Evolutionary conservation across 768 basidiomycete species (phyloP).

Genomic region (Cystobasidium ongulense): DNA sequence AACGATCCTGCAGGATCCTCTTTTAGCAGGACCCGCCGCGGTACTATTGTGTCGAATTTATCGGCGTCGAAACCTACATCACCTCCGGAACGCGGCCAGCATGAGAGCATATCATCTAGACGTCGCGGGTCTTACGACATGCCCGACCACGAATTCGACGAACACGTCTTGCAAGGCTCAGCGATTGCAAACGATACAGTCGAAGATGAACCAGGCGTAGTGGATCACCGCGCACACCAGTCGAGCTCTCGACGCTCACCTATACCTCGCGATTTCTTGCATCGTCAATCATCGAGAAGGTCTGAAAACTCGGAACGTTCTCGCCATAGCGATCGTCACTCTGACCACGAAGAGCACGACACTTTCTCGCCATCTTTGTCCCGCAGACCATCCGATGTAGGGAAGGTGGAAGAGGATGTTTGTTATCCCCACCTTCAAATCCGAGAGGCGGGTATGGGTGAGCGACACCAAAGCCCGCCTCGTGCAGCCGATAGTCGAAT

Average conservation of each 20-base stretch:
- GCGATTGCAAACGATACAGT: not conserved
- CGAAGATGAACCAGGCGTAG: slow-evolving; percentile 29
- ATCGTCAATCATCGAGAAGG: slow-evolving; percentile 35
- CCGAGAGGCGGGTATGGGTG: slow-evolving; percentile 6
- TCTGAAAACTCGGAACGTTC: slow-evolving; percentile 26
- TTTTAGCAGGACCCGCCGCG: not conserved
- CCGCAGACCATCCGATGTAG: slow-evolving; percentile 34
- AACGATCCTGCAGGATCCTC: not conserved
- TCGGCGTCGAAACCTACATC: slow-evolving; percentile 10
- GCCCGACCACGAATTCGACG: slow-evolving; percentile 10
- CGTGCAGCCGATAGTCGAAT: slow-evolving; percentile 20
- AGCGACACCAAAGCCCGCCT: not conserved
- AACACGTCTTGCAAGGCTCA: slow-evolving; percentile 12
- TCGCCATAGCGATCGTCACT: slow-evolving; percentile 4
- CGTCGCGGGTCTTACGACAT: slow-evolving; percentile 10
- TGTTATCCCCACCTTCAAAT: slow-evolving; percentile 40
- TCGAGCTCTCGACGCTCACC: not conserved
- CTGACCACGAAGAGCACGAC: slow-evolving; percentile 4
- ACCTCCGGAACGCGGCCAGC: not conserved
- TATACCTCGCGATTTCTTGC: slow-evolving; percentile 34
- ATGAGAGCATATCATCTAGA: slow-evolving; percentile 2
- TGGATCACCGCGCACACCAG: slow-evolving; percentile 15
- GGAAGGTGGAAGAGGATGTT: slow-evolving; percentile 41
- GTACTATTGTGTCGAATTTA: not conserved
- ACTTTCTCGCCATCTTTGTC: slow-evolving; percentile 36